Percentiles rank a stretch among this genome's conserved stretches.
Conservation (phyloP, 1,284 basidiomycete species). For the Malassezia restricta region DNA sequence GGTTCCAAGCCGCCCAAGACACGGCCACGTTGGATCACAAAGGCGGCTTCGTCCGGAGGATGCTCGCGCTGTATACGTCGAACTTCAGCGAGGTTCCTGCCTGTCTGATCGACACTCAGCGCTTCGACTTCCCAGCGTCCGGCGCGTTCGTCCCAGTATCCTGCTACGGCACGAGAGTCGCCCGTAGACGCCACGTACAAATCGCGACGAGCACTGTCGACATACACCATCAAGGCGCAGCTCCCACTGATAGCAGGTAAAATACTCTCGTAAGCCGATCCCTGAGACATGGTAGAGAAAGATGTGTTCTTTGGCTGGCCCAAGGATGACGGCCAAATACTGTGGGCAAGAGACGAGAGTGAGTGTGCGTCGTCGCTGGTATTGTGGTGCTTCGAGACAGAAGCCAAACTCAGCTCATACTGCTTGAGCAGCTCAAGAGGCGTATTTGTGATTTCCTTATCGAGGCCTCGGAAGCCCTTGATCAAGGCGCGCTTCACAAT, state of each 20-base stretch:
- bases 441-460: constrained; percentile 62
- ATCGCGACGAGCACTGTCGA: constrained; percentile 39
- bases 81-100: constrained; percentile 72
- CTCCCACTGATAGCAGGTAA: constrained; percentile 38
- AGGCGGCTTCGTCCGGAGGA: constrained; percentile 58
- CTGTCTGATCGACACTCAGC: constrained; percentile 87
- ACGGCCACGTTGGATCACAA: constrained; percentile 63
- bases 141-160: constrained; percentile 56
- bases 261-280: constrained; percentile 38
- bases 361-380: constrained; percentile 13
- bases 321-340: constrained; percentile 34
- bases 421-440: constrained; percentile 61
- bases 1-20: constrained; percentile 80
- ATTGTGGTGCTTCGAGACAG: not conserved
- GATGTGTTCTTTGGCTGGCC: constrained; percentile 12
- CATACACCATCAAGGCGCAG: constrained; percentile 42
- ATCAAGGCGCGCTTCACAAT: constrained; percentile 62
- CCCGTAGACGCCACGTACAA: constrained; percentile 65
- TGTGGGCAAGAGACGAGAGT: constrained; percentile 37
- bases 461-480: constrained; percentile 64
- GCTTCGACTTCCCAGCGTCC: constrained; percentile 74
- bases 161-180: constrained; percentile 88
- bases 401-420: constrained; percentile 40
- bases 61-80: constrained; percentile 72
- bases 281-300: constrained; percentile 33